Evolutionary conservation across 495 filamentous ascomycete genomes (phyloP).

Genomic region (Astrocystis sublimbata): DNA sequence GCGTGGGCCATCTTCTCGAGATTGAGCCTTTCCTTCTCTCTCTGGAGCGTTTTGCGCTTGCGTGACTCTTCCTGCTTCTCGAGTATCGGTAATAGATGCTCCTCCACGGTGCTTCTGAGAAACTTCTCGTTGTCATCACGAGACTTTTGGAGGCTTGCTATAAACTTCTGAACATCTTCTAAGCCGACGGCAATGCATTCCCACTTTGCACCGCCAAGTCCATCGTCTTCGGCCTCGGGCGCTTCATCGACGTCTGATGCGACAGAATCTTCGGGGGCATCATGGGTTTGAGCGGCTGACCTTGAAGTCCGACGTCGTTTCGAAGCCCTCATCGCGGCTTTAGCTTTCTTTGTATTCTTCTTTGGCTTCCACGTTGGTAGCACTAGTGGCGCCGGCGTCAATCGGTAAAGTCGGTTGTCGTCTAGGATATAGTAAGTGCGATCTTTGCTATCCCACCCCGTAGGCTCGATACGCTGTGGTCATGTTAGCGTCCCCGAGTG

Average conservation of each 20-base stretch:
- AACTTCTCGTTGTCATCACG: constrained; percentile 81
- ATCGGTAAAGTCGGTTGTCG: constrained; percentile 89
- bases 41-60: constrained; percentile 65
- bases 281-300: constrained; percentile 34
- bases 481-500: constrained; percentile 22
- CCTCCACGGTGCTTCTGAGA: constrained; percentile 64
- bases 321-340: constrained; percentile 63
- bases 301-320: constrained; percentile 69
- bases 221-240: constrained; percentile 55
- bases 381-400: constrained; percentile 65
- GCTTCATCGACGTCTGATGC: constrained; percentile 39
- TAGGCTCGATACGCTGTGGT: constrained; percentile 80
- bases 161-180: constrained; percentile 71
- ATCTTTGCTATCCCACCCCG: constrained; percentile 83
- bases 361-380: constrained; percentile 62
- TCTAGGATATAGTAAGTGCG: constrained; percentile 88
- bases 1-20: constrained; percentile 85
- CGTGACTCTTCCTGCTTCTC: constrained; percentile 78
- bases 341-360: constrained; percentile 73
- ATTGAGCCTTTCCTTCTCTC: constrained; percentile 77
- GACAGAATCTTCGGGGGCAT: constrained; percentile 52
- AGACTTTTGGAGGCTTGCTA: constrained; percentile 68
- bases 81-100: constrained; percentile 79
- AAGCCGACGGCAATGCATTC: constrained; percentile 84
- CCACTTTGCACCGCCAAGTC: constrained; percentile 77